Evolutionary conservation across 805 yeast species (phyloP).

Genomic region (Babjeviella inositovora): DNA sequence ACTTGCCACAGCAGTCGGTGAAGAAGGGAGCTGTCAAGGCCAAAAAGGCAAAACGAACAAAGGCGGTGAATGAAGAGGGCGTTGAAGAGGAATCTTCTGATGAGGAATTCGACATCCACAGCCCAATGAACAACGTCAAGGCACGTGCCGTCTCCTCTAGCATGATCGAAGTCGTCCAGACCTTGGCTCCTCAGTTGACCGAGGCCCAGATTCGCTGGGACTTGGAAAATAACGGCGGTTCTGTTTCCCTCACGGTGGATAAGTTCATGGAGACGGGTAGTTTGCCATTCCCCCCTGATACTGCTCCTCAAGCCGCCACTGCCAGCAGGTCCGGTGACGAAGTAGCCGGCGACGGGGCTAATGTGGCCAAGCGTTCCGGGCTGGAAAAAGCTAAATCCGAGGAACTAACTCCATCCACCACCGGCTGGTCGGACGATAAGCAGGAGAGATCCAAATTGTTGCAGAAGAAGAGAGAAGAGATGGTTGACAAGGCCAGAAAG

Average conservation of each 20-base stretch:
- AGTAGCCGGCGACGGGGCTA: constrained; percentile 5
- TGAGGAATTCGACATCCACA: constrained; percentile 3
- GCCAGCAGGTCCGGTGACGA: constrained; percentile 7
- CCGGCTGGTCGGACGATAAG: constrained; percentile 23
- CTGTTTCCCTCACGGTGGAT: constrained; percentile 70
- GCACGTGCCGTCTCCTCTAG: constrained; percentile 36
- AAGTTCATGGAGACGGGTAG: constrained; percentile 44
- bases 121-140: constrained; percentile 3
- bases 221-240: constrained; percentile 61
- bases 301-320: constrained; percentile 2
- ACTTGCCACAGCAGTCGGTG: constrained; percentile 17
- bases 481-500: constrained; percentile 47
- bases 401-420: too few relatives aligned
- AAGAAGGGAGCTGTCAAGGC: constrained; percentile 1
- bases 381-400: constrained; percentile 12
- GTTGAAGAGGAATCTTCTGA: too few relatives aligned
- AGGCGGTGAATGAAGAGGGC: too few relatives aligned
- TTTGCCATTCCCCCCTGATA: constrained; percentile 39
- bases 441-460: constrained; percentile 24
- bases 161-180: constrained; percentile 79
- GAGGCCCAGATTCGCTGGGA: constrained; percentile 59
- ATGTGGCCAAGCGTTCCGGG: constrained; percentile 7
- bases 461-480: constrained; percentile 31
- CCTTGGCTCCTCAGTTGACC: constrained; percentile 62
- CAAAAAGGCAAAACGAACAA: too few relatives aligned